phyloP scores from a whole-genome alignment of 2,329 filamentous ascomycete species.

The Fusarium floridanum region DNA sequence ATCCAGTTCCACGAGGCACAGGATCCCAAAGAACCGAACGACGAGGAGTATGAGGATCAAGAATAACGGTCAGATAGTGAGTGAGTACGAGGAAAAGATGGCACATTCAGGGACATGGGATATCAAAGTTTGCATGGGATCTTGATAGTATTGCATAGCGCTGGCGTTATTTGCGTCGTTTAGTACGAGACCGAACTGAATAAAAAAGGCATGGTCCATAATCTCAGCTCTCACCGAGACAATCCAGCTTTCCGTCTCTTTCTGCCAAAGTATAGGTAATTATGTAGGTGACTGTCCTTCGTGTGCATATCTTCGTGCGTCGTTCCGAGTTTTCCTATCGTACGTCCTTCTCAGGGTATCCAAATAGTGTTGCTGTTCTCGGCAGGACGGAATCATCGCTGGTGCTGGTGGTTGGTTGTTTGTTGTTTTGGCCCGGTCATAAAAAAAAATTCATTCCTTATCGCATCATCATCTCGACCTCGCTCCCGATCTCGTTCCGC shows the following conservation, averaged over 20 bases:
- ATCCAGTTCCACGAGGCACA: conserved; percentile 95
- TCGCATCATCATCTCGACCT: conserved; percentile 23
- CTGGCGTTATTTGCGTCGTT: conserved; percentile 45
- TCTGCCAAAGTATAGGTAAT: conserved; percentile 9
- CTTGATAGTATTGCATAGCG: conserved; percentile 48
- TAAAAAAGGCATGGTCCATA: conserved; percentile 22
- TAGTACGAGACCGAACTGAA: conserved; percentile 34
- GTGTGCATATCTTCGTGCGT: conserved; percentile 6
- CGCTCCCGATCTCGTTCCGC: conserved; percentile 35
- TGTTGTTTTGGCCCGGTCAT: not conserved
- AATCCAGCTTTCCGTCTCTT: conserved; percentile 34
- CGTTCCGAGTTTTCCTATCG: conserved; percentile 8
- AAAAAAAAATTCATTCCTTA: conserved; percentile 17
- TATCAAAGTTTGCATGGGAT: conserved; percentile 31
- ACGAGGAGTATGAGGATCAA: conserved; percentile 62
- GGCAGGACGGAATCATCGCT: not conserved
- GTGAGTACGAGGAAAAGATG: conserved; percentile 2
- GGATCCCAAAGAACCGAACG: conserved; percentile 85
- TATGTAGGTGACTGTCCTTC: not conserved
- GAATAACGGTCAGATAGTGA: conserved; percentile 25
- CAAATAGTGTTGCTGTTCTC: conserved; percentile 24
- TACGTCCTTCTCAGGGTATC: conserved; percentile 26
- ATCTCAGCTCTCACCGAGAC: conserved; percentile 9
- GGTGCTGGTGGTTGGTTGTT: not conserved
- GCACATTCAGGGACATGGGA: conserved; percentile 19